Evolutionary conservation across 78 protist genomes (phyloP), one percentile per base, ranked within the genome.

Genomic region (Dictyostelium firmibasis): DNA sequence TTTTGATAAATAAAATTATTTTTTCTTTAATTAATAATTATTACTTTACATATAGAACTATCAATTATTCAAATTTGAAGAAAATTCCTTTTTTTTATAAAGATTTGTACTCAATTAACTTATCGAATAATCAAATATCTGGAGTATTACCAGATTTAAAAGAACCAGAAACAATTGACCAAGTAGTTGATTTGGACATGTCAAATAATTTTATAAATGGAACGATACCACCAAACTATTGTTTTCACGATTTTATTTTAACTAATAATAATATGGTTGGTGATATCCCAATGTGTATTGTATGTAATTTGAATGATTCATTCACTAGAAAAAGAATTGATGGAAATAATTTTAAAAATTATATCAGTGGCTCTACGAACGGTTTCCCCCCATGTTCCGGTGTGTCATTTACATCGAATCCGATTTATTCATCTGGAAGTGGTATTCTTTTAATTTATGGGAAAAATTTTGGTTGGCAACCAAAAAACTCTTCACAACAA

Each of bases 341-440:
- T 47, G 85, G 85, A 5, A 79, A 79, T 50, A 79, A 47, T 79
- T 79, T 79, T 20, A 47, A 11, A 27, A 79, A 79, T 47, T 79
- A 79, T 79, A 20, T n/a, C 11, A 38, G 29, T 79, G 41, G 36
- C 5, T 16, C 35, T 10, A 27, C 36, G 8, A 20, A 18, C 33
- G 18, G 13, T 10, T 38, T 47, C 7, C 85, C 85, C 25, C 18
- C 3, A 9, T 79, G 85, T 29, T 11, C 85, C 6, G 70, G 85
- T 23, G 13, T 79, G 4, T 29, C 16, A 10, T 41, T 41, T 78
- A 41, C 84, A 0, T 2, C 18, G 5, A 27, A 78, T n/a, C 11
- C 60, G 1, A 1, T n/a, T 25, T 35, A 7, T 50, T 16, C 41
- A 20, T 10, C 67, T 5, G 67, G 67, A 0, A 1, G 0, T 57